phyloP scores from a whole-genome alignment of 352 stramenopile species.

The Albugo candida region DNA sequence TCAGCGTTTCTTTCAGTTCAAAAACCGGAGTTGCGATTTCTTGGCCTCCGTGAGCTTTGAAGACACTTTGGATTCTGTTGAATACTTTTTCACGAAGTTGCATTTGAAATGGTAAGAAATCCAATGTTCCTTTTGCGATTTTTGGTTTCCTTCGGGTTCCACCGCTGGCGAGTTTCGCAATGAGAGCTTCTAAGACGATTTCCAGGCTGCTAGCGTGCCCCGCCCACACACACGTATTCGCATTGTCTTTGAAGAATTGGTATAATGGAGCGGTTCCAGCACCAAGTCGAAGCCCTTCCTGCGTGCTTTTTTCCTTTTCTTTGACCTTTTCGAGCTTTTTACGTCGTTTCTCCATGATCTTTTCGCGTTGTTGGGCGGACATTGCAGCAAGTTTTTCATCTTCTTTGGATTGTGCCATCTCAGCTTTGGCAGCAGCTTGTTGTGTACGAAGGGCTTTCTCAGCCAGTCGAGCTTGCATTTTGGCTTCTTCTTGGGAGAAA shows the following conservation, averaged over 20 bases:
- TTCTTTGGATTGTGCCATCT: constrained; percentile 51
- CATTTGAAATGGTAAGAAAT: constrained; percentile 95
- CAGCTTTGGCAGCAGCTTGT: constrained; percentile 45
- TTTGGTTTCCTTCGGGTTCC: constrained; percentile 68
- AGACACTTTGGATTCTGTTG: constrained; percentile 92
- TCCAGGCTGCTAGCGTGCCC: constrained; percentile 21
- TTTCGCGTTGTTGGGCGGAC: constrained; percentile 46
- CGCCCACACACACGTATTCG: constrained; percentile 7
- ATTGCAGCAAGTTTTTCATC: constrained; percentile 68
- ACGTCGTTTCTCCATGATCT: constrained; percentile 57
- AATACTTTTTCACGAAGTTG: constrained; percentile 92
- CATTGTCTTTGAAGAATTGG: constrained; percentile 14
- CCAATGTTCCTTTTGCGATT: constrained; percentile 84
- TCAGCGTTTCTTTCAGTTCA: constrained; percentile 97
- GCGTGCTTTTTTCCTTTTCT: constrained; percentile 58
- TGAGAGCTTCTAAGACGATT: constrained; percentile 39
- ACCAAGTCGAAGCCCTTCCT: constrained; percentile 49
- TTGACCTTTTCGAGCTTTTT: constrained; percentile 75
- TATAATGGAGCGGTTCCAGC: constrained; percentile 41
- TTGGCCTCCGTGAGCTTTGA: constrained; percentile 94
- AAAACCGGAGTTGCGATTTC: constrained; percentile 98
- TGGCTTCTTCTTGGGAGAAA: constrained; percentile 37
- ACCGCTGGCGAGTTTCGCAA: constrained; percentile 39
- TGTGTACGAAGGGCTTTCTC: constrained; percentile 44
- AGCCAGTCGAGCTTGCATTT: constrained; percentile 24